A percentile compares a stretch with the other conserved stretches of the same genome.
Evolutionary conservation across 139 green algal species (phyloP).

Genomic region (Closterium sp.): DNA sequence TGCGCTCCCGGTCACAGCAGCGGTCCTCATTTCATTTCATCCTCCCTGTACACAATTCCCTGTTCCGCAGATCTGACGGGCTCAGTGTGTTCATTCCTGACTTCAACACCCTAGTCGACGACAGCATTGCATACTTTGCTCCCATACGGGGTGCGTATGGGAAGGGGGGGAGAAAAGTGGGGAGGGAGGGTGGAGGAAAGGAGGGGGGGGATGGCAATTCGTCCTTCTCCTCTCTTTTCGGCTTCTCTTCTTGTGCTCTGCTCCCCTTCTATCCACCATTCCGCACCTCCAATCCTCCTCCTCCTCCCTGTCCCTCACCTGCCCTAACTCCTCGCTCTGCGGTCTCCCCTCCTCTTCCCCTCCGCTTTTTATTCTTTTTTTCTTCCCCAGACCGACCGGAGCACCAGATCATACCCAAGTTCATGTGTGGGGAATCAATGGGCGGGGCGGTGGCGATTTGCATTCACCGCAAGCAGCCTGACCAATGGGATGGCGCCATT

Average conservation of each 20-base stretch:
- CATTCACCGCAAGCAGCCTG: conserved; percentile 5
- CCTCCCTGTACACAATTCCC: no score
- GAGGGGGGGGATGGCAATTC: no score
- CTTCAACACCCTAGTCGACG: not conserved
- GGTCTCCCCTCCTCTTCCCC: not conserved
- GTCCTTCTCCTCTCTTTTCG: no score
- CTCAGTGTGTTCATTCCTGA: not conserved
- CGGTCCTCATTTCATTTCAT: no score
- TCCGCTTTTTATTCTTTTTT: not conserved
- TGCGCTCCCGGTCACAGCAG: no score
- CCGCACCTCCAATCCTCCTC: no score
- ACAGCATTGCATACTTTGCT: not conserved
- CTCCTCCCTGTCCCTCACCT: no score
- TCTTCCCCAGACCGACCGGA: not conserved
- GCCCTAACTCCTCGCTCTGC: no score
- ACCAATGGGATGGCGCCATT: conserved; percentile 37
- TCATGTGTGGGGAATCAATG: conserved; percentile 51
- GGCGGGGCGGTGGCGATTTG: conserved; percentile 33
- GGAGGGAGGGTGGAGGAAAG: no score
- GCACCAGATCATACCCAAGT: not conserved
- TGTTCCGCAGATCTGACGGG: not conserved
- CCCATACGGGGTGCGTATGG: not conserved
- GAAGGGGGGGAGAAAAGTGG: no score
- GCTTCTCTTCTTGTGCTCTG: no score
- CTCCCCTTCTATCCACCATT: no score